These are phyloP conservation scores for Micromonas commoda DNA, from an alignment of 139 green algal species.

Conservation along the genomic window DNA sequence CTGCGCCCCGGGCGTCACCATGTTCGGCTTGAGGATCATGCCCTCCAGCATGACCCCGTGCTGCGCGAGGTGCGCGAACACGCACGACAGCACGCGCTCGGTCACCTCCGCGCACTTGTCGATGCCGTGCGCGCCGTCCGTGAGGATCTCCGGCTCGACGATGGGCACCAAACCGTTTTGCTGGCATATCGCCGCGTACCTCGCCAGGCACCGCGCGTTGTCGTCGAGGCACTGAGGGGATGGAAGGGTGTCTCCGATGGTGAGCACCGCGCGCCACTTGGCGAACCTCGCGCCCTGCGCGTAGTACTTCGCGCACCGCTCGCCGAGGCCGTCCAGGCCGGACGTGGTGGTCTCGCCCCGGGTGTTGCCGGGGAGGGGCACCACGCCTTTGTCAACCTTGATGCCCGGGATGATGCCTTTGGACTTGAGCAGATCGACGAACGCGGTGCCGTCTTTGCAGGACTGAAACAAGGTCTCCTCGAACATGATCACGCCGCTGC, in stretches of 20 bases:
- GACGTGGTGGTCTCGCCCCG: conserved; percentile 74
- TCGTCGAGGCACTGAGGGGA: conserved; percentile 54
- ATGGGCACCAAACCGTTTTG: conserved; percentile 78
- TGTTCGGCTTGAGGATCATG: conserved; percentile 86
- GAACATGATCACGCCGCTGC: conserved; percentile 65
- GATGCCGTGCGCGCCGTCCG: conserved; percentile 81
- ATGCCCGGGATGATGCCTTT: conserved; percentile 47
- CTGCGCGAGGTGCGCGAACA: conserved; percentile 49
- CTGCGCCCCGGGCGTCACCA: conserved; percentile 61
- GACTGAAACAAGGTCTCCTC: conserved; percentile 88
- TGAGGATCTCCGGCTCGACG: conserved; percentile 93
- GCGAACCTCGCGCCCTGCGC: conserved; percentile 79
- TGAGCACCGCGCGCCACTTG: conserved; percentile 91
- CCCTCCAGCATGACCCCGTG: conserved; percentile 66
- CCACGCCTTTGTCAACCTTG: conserved; percentile 70
- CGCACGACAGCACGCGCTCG: conserved; percentile 41
- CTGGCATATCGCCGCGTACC: conserved; percentile 85
- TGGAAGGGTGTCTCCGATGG: too few species aligned
- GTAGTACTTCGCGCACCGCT: conserved; percentile 65
- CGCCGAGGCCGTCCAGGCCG: conserved; percentile 70
- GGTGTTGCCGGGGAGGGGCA: conserved; percentile 51
- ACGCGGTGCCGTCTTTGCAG: conserved; percentile 54
- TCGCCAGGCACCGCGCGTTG: conserved; percentile 79
- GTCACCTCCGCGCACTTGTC: conserved; percentile 46
- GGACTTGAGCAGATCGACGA: conserved; percentile 59